Evolutionary conservation across 1,284 basidiomycete species (phyloP), one percentile per base, ranked within the genome.

Genomic region (Ustilago xerochloae): DNA sequence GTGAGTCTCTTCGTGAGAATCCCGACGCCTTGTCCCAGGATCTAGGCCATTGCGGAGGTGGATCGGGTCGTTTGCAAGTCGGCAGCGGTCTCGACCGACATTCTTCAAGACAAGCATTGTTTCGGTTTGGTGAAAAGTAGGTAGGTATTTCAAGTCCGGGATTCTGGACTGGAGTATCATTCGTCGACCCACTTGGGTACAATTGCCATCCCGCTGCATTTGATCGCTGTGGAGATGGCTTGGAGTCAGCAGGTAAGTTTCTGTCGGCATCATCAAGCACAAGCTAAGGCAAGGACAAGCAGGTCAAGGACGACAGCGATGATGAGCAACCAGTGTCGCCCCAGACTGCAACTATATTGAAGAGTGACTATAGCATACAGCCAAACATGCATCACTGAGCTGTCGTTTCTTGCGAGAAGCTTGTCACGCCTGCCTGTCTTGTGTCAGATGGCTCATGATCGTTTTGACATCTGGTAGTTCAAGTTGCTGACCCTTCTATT

Each of bases 311-410:
- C 46, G 63, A 59, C 50, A 63, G 67, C 73, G 51, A 63, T 50
- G 73, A 75, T 71, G 73, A 75, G 73, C 59, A 70, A 59, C 57
- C 63, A 71, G 67, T 75, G 73, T 75, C 73, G 73, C 73, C 73
- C 73, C 73, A 75, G 64, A 70, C 73, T 75, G 73, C 72, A 75
- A 75, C 47, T 66, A 16, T 63, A 71, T 75, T 75, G 73, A 71
- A 67, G 73, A 75, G 56, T 63, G 66, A 70, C 67, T 70, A 67
- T 63, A 49, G 66, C 71, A 75, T 66, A 75, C 59, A 75, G 60
- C 73, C 73, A 75, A 71, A 75, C 60, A 75, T 74, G 71, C 66
- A 69, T 59, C 71, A 66, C 71, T 74, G 71, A 74, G 71, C 71
- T 73, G 63, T 73, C 70, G 55, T 69, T 56, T 43, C 59, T 43